Percentiles rank a stretch among this genome's conserved stretches.
phyloP scores from a whole-genome alignment of 768 basidiomycete species.

The Auricularia auricula-judae region DNA sequence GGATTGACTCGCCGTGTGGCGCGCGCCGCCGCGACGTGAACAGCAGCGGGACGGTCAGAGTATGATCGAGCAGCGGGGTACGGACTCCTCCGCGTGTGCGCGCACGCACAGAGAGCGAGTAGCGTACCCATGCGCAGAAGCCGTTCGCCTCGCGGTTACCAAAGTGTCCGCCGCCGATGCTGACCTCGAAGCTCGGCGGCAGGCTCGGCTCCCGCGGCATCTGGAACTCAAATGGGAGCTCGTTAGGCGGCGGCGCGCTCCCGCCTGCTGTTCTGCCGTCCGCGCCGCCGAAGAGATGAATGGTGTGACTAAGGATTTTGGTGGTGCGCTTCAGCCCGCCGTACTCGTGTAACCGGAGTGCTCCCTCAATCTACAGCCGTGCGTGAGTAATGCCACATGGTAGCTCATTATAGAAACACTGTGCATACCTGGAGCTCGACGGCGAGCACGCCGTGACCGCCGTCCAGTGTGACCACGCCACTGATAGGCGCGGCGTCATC shows the following conservation, averaged over 20 bases:
- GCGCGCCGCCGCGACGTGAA: background rate
- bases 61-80: background rate
- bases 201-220: background rate
- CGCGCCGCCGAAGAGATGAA: background rate
- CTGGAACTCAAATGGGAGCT: background rate
- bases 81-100: background rate
- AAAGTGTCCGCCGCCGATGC: background rate
- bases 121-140: background rate
- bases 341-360: background rate
- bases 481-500: background rate
- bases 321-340: conserved; percentile 1
- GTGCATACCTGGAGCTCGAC: background rate
- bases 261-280: background rate
- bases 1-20: background rate
- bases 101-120: background rate
- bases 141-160: background rate
- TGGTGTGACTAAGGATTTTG: background rate
- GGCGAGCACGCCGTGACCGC: background rate
- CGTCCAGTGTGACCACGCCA: background rate
- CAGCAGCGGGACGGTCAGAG: background rate
- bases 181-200: background rate
- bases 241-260: background rate
- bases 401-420: background rate
- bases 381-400: background rate
- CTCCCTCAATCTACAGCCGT: background rate